Conservation (phyloP, 2,329 filamentous ascomycete species). For the Aspergillus sp. region DNA sequence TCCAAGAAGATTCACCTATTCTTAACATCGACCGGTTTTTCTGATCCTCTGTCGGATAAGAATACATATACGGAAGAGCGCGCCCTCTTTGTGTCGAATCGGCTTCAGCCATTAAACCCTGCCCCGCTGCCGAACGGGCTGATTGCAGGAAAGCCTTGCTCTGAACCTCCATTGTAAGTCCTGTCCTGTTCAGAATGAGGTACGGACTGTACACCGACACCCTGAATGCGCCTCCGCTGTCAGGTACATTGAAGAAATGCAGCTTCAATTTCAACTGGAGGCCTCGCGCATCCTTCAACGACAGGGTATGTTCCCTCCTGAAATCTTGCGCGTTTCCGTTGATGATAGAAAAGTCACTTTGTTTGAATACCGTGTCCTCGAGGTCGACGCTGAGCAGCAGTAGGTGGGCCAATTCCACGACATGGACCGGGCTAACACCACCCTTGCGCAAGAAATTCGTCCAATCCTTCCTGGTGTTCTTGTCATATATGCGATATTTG, state of each 20-base stretch:
- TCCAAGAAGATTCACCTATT: conserved; percentile 90
- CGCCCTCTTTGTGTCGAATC: conserved; percentile 54
- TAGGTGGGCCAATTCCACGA: conserved; percentile 92
- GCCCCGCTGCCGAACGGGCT: conserved; percentile 78
- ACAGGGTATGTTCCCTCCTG: conserved; percentile 73
- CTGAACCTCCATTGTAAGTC: conserved; percentile 80
- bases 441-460: conserved; percentile 97
- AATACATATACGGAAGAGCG: conserved; percentile 94
- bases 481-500: conserved; percentile 99
- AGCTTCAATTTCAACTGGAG: conserved; percentile 77
- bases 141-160: conserved; percentile 87
- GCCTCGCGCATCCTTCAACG: conserved; percentile 82
- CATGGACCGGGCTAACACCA: conserved; percentile 93
- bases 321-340: conserved; percentile 89
- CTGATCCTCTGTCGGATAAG: conserved; percentile 82
- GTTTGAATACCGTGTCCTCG: conserved; percentile 92
- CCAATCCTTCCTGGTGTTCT: conserved; percentile 98
- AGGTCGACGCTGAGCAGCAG: conserved; percentile 91
- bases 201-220: conserved; percentile 95
- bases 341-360: conserved; percentile 96
- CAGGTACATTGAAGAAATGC: conserved; percentile 85
- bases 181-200: conserved; percentile 92
- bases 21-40: conserved; percentile 87
- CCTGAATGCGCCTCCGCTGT: conserved; percentile 93
- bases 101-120: conserved; percentile 61